phyloP scores from a whole-genome alignment of 2,329 filamentous ascomycete genomes.

The Colletotrichum cordylinicola region DNA sequence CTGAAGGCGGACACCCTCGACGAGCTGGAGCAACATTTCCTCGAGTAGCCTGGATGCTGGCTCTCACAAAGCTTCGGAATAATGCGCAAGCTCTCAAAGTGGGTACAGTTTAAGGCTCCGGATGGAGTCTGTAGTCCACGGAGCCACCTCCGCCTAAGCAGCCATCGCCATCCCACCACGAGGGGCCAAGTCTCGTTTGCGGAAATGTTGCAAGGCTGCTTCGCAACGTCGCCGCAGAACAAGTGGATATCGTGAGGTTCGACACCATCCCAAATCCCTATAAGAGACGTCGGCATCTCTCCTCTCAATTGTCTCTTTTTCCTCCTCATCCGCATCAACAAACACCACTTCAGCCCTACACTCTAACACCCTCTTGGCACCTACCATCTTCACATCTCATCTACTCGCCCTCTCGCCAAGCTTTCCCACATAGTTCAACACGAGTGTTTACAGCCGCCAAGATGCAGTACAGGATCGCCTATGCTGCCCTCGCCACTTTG shows the following conservation, averaged over 20 bases:
- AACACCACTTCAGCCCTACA: neutral
- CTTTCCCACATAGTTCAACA: neutral
- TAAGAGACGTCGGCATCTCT: slow-evolving; percentile 1
- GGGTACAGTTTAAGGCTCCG: neutral
- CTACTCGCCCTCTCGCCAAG: neutral
- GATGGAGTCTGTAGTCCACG: neutral
- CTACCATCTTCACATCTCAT: neutral
- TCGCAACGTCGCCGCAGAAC: neutral
- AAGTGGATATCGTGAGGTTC: neutral
- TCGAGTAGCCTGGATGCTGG: neutral
- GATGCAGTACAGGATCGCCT: slow-evolving; percentile 22
- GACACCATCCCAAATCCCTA: neutral
- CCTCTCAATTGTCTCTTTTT: neutral
- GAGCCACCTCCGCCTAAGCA: neutral
- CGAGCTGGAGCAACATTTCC: neutral
- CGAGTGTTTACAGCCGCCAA: neutral
- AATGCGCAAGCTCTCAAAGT: neutral
- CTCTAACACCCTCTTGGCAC: neutral
- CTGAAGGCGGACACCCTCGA: neutral
- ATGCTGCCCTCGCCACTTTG: slow-evolving; percentile 16
- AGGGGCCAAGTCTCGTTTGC: neutral
- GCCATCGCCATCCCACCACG: neutral
- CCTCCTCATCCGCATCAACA: neutral
- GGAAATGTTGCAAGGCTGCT: neutral
- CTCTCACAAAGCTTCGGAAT: neutral